Percentiles rank a stretch among this genome's conserved stretches.
Conservation (phyloP, 2,329 filamentous ascomycete species). For the Annulohypoxylon truncatum region DNA sequence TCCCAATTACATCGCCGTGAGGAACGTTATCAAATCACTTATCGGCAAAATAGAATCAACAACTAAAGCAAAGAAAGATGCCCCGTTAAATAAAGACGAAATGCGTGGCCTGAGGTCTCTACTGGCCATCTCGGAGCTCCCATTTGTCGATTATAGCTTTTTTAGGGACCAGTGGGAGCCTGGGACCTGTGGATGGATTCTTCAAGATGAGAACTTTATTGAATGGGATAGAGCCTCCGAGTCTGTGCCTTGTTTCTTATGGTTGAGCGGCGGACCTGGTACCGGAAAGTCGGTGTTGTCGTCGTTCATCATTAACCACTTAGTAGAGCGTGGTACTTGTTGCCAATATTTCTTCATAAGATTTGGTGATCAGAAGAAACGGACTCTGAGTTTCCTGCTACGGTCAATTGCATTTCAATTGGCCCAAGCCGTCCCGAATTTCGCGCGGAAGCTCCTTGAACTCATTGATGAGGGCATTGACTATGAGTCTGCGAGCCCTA, state of each 20-base stretch:
- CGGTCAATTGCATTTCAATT: no score
- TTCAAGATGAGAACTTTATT: conserved; percentile 3
- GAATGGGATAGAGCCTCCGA: background rate
- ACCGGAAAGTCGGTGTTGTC: conserved; percentile 40
- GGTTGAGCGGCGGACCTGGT: conserved; percentile 27
- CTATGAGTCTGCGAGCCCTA: no score
- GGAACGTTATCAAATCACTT: conserved; percentile 46
- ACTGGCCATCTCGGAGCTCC: background rate
- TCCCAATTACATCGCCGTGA: conserved; percentile 52
- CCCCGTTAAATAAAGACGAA: background rate
- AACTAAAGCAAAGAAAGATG: background rate
- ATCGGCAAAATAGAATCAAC: no score
- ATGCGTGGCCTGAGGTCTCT: conserved; percentile 21
- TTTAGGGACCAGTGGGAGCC: conserved; percentile 34
- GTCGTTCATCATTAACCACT: conserved; percentile 37
- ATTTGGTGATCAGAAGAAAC: conserved; percentile 32
- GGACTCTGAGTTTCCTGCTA: conserved; percentile 41
- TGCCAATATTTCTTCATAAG: conserved; percentile 40
- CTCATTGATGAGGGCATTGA: background rate
- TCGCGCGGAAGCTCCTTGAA: no score
- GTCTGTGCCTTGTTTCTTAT: conserved; percentile 17
- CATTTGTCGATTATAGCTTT: conserved; percentile 33
- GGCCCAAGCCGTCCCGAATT: no score
- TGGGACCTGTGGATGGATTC: no score
- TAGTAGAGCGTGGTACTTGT: conserved; percentile 20